A percentile compares a stretch with the other conserved stretches of the same genome.
Conservation (phyloP, 2,329 filamentous ascomycete genomes). For the Peltaster fructicola region DNA sequence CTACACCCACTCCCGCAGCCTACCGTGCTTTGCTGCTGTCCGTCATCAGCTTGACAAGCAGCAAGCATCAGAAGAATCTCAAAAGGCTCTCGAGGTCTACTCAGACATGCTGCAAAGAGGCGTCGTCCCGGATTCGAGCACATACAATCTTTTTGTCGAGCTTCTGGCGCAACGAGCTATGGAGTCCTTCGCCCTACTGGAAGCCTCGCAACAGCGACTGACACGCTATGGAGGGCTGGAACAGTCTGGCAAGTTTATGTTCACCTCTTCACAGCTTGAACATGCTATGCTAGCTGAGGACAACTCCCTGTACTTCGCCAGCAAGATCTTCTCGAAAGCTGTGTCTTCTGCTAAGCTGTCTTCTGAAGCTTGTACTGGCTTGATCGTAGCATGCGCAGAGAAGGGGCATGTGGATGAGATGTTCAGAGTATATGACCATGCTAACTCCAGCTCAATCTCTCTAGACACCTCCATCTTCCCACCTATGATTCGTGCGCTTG, state of each 20-base stretch:
- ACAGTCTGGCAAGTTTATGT: conserved; percentile 69
- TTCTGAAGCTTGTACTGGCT: conserved; percentile 63
- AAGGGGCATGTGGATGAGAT: conserved; percentile 71
- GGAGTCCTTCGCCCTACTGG: conserved; percentile 57
- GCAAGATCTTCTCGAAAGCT: conserved; percentile 72
- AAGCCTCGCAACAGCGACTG: conserved; percentile 63
- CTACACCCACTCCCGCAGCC: conserved; percentile 61
- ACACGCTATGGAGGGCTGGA: conserved; percentile 71
- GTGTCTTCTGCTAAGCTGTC: conserved; percentile 48
- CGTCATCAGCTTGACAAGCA: conserved; percentile 62
- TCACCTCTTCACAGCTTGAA: conserved; percentile 74
- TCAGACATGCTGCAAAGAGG: conserved; percentile 85
- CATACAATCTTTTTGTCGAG: conserved; percentile 74
- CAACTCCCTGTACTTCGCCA: conserved; percentile 65
- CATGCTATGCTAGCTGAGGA: conserved; percentile 74
- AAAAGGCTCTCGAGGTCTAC: conserved; percentile 90
- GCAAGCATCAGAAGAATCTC: conserved; percentile 68
- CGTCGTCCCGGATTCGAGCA: conserved; percentile 64
- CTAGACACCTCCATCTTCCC: conserved; percentile 74
- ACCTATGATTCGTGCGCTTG: conserved; percentile 89
- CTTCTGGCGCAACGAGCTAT: conserved; percentile 66
- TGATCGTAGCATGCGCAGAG: conserved; percentile 76
- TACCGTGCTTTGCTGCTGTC: conserved; percentile 84
- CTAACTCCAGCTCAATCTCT: conserved; percentile 59
- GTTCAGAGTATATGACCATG: conserved; percentile 78